phyloP scores from a whole-genome alignment of 495 filamentous ascomycete genomes.

The Neurospora sp. region DNA sequence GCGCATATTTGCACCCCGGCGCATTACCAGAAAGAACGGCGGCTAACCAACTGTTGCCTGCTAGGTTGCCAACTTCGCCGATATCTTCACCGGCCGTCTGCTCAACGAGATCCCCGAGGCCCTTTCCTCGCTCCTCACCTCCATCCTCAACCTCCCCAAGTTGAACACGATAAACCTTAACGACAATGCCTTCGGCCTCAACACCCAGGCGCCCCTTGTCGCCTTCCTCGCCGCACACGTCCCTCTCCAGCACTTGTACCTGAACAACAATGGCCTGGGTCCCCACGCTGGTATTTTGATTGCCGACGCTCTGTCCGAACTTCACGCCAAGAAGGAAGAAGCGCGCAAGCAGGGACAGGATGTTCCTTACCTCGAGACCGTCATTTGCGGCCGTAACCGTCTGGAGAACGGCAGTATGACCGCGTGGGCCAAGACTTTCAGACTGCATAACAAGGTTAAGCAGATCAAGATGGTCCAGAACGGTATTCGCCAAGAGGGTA shows the following conservation, averaged over 20 bases:
- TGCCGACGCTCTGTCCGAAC: constrained; percentile 69
- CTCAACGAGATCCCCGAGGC: constrained; percentile 90
- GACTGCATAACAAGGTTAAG: constrained; percentile 66
- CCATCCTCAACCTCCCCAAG: constrained; percentile 70
- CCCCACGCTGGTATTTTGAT: constrained; percentile 79
- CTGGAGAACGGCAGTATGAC: constrained; percentile 93
- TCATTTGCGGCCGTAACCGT: constrained; percentile 91
- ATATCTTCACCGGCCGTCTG: constrained; percentile 93
- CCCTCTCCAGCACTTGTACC: constrained; percentile 80
- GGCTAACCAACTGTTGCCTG: constrained; percentile 12
- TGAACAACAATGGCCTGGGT: constrained; percentile 98
- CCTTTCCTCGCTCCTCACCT: constrained; percentile 70
- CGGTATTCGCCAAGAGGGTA: constrained; percentile 90
- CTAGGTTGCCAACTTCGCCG: constrained; percentile 78
- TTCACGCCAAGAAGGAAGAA: constrained; percentile 65
- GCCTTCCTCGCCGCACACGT: constrained; percentile 78
- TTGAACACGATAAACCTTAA: constrained; percentile 90
- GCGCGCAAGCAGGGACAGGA: constrained; percentile 55
- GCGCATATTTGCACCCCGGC: not conserved
- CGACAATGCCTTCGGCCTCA: constrained; percentile 95
- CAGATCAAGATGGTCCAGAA: constrained; percentile 97
- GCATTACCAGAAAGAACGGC: not conserved
- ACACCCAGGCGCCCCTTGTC: constrained; percentile 72
- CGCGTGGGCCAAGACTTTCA: constrained; percentile 82
- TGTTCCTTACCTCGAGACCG: constrained; percentile 76